Conservation (phyloP, 2,329 filamentous ascomycete genomes). For the Paracoccidioides lutzii region DNA sequence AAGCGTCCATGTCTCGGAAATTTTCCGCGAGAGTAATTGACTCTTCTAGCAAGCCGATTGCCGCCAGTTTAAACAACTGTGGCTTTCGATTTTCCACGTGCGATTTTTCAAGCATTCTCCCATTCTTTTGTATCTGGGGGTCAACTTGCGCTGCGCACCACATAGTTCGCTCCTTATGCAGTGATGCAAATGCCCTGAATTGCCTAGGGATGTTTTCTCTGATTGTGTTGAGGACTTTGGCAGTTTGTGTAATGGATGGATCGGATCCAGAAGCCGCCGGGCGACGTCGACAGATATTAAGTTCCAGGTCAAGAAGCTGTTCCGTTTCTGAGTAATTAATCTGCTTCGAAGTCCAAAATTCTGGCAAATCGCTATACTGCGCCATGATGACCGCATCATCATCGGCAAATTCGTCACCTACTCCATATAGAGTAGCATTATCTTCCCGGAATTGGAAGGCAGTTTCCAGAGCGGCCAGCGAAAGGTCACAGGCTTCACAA, state of each 20-base stretch:
- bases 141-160: conserved; percentile 45
- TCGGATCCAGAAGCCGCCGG: conserved; percentile 18
- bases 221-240: conserved; percentile 31
- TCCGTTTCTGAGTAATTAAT: conserved; percentile 27
- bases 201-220: conserved; percentile 41
- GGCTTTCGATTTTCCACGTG: conserved; percentile 33
- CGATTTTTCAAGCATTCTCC: conserved; percentile 33
- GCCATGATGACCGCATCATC: conserved; percentile 50
- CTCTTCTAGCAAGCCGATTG: conserved; percentile 43
- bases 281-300: conserved; percentile 29
- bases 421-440: conserved; percentile 59
- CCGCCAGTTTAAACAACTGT: conserved; percentile 35
- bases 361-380: conserved; percentile 56
- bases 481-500: conserved; percentile 62
- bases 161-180: conserved; percentile 45
- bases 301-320: conserved; percentile 28
- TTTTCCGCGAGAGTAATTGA: conserved; percentile 51
- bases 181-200: conserved; percentile 45
- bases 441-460: conserved; percentile 59
- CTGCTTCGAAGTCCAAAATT: conserved; percentile 69
- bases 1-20: conserved; percentile 48
- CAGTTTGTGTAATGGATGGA: conserved; percentile 20
- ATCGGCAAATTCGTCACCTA: conserved; percentile 53
- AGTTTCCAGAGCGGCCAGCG: conserved; percentile 50
- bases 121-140: conserved; percentile 36